Percentiles rank a stretch among this genome's conserved stretches.
Evolutionary conservation across 108 stramenopile species (phyloP).

Genomic region (Cyclotella distinguenda): DNA sequence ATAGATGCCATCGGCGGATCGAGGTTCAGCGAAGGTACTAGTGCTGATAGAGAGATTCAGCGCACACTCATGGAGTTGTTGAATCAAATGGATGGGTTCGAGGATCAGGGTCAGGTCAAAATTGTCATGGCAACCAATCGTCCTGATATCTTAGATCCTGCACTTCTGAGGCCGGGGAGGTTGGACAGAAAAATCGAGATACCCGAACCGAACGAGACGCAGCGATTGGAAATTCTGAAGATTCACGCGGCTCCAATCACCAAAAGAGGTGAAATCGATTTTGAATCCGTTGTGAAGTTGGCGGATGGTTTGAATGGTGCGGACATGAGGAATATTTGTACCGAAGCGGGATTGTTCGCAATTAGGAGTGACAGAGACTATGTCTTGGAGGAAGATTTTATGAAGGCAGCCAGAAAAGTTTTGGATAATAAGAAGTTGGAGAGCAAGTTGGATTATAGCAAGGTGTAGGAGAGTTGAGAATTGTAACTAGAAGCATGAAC

Average conservation of each 20-base stretch:
- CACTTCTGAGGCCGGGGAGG: constrained; percentile 96
- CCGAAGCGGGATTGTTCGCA: constrained; percentile 98
- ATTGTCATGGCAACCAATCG: constrained; percentile 99
- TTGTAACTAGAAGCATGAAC: neutral
- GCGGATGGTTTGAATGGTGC: constrained; percentile 99
- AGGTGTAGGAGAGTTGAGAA: constrained; percentile 66
- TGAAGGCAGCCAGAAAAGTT: constrained; percentile 99
- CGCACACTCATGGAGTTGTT: constrained; percentile 98
- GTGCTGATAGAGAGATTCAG: constrained; percentile 98
- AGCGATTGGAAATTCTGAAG: constrained; percentile 96
- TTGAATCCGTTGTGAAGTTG: constrained; percentile 94
- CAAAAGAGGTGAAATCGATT: constrained; percentile 97
- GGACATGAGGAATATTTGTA: constrained; percentile 97
- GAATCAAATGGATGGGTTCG: constrained; percentile 99
- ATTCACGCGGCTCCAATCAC: constrained; percentile 94
- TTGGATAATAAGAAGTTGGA: constrained; percentile 99
- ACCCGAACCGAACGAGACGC: constrained; percentile 97
- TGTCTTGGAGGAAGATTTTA: constrained; percentile 98
- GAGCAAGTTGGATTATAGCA: constrained; percentile 97
- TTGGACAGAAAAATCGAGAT: constrained; percentile 99
- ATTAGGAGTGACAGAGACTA: constrained; percentile 96
- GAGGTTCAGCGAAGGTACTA: constrained; percentile 96
- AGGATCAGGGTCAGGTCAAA: constrained; percentile 94
- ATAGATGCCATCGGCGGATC: constrained; percentile 98
- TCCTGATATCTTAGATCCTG: constrained; percentile 99